Evolutionary conservation across 2,329 filamentous ascomycete genomes (phyloP), one percentile per base, ranked within the genome.

Genomic region (Tolypocladium endophyticum): DNA sequence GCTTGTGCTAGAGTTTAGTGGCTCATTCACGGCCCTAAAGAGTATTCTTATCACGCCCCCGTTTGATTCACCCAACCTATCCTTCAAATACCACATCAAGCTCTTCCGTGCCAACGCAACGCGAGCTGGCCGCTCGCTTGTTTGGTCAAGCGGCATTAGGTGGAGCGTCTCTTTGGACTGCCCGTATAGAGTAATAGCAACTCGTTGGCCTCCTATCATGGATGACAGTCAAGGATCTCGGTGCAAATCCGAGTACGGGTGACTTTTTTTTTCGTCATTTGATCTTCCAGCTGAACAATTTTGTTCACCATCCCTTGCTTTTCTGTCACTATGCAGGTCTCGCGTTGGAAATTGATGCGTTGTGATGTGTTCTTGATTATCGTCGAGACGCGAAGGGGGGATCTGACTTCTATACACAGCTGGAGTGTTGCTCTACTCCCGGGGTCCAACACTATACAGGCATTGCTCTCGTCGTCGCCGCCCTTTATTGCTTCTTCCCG

Each of bases 191-290:
- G 69, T 70, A 70, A 70, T 69, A 71, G 70, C 59, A 71, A 70
- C 69, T 71, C 69, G 69, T 71, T 71, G 68, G 70, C 67, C 70
- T 72, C 70, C 69, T 72, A 70, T 66, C 62, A 62, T 69, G 69
- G 65, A 65, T 58, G 66, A 62, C 45, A 72, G 70, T 68, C 70
- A 72, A 71, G 68, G 69, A 72, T 71, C 70, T 64, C 63, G 70
- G 70, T 72, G 68, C 70, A 72, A 72, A 71, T 71, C 69, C 70
- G 70, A 64, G 68, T 70, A 64, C 70, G 68, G 69, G 68, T 69
- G 62, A 38, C 60, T 59, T 60, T 65, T 65, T 55, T 41, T 55
- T 47, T 23, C 6, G 28, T n/a, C 50, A 11, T n/a, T 30, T 16
- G 30, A 35, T 35, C 50, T 33, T 33, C 18, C 20, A n/a, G 0